Conservation (phyloP, 176 grass and related monocot genomes). For the Aegilops umbellulata region DNA sequence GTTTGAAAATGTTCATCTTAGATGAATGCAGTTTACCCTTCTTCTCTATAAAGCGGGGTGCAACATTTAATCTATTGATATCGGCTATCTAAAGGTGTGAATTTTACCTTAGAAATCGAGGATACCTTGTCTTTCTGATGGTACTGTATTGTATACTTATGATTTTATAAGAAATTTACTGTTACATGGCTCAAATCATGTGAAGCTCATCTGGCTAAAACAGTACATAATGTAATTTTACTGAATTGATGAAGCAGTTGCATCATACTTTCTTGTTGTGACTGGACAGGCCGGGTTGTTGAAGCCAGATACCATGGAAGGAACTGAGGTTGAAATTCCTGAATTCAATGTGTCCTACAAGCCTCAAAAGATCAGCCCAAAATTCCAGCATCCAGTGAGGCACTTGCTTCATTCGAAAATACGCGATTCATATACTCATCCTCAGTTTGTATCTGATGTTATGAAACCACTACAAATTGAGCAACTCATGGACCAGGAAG, state of each 20-base stretch:
- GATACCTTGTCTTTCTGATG: not conserved
- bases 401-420: conserved; percentile 87
- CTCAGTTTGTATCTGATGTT: conserved; percentile 89
- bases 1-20: not conserved
- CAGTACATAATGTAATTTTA: not conserved
- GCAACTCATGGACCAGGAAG: conserved; percentile 87
- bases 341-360: conserved; percentile 98
- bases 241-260: not conserved
- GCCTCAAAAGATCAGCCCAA: conserved; percentile 88
- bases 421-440: conserved; percentile 82
- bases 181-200: not conserved
- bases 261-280: conserved; percentile 33
- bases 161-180: not conserved
- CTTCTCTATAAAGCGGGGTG: not conserved
- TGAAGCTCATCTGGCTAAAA: conserved; percentile 5
- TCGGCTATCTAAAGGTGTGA: not conserved
- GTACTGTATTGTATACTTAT: not conserved
- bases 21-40: not conserved
- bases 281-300: conserved; percentile 65
- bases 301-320: conserved; percentile 78
- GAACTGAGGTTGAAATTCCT: conserved; percentile 75
- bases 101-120: not conserved
- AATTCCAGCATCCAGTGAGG: conserved; percentile 72
- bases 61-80: not conserved
- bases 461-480: conserved; percentile 99